Evolutionary conservation across 208 protist species (phyloP), one percentile per base, ranked within the genome.

Genomic region (Balamuthia mandrillaris): DNA sequence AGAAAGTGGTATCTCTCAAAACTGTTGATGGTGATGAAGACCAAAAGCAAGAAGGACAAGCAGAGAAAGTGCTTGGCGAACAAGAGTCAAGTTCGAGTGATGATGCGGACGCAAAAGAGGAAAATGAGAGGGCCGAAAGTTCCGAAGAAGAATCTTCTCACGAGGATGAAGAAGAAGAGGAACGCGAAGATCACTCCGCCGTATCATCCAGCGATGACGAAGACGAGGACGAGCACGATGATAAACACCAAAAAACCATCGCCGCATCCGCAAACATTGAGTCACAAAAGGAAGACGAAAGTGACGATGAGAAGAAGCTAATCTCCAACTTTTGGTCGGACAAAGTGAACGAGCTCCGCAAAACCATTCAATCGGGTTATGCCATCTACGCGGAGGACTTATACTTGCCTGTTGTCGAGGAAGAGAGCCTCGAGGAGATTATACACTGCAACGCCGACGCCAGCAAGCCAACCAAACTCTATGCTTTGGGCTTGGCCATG

Each of bases 311-410:
- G 31, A 79, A 79, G 33, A 41, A 58, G 6, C 21, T 42, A 21
- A 79, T 79, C 24, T 33, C 24, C 21, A 39, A 51, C 9, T 79
- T 79, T 24, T 79, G 70, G 70, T 5, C 39, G 10, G 41, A 79
- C 45, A 39, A 47, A 18, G 49, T 58, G 24, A 79, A 58, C n/a
- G 70, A 79, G 44, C 70, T 79, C 21, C 21, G 39, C 27, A 41
- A 39, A 31, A 79, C 58, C 42, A 16, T 79, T 29, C 37, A 79
- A 33, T 60, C 27, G 27, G 70, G 49, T 31, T 35, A 58, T 16
- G 4, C n/a, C 16, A 79, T 79, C 27, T 79, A 79, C 70, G 58
- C 70, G 12, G 70, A 79, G n/a, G 70, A 79, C 70, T 47, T 79
- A 33, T 79, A 79, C 44, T 27, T 79, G 16, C 70, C 70, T 31